Percentiles rank a stretch among this genome's conserved stretches.
Evolutionary conservation across 108 stramenopile genomes (phyloP).

Genomic region (Nitzschia sp.): DNA sequence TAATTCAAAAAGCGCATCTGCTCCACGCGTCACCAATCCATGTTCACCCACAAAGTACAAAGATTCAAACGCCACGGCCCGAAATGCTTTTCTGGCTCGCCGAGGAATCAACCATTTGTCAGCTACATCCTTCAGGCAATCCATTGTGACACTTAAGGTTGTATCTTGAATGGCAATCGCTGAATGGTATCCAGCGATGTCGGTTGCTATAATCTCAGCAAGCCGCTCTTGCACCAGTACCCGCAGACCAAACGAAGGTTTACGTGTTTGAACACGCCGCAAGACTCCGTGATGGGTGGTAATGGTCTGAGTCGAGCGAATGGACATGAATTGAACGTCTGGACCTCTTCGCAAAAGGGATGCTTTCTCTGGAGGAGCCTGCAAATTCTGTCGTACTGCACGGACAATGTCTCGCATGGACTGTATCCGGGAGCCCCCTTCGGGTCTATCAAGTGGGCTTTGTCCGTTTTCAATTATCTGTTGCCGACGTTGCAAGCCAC

Average conservation of each 20-base stretch:
- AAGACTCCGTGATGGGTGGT: slow-evolving; percentile 25
- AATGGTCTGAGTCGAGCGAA: slow-evolving; percentile 35
- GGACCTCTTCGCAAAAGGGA: slow-evolving; percentile 11
- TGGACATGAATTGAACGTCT: slow-evolving; percentile 35
- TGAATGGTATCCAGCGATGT: slow-evolving; percentile 79
- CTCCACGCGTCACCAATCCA: slow-evolving; percentile 71
- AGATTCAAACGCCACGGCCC: slow-evolving; percentile 72
- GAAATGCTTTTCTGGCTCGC: slow-evolving; percentile 77
- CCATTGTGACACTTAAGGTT: slow-evolving; percentile 67
- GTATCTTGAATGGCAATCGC: slow-evolving; percentile 66
- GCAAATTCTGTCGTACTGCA: slow-evolving; percentile 37
- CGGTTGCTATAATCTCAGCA: slow-evolving; percentile 80
- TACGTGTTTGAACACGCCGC: slow-evolving; percentile 29
- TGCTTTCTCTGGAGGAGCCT: slow-evolving; percentile 4
- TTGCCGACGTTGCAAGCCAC: slow-evolving; percentile 28
- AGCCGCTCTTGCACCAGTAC: slow-evolving; percentile 80
- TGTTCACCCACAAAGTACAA: slow-evolving; percentile 84
- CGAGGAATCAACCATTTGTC: slow-evolving; percentile 85
- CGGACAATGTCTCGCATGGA: slow-evolving; percentile 47
- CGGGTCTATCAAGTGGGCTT: background rate
- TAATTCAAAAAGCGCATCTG: slow-evolving; percentile 68
- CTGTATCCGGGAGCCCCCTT: slow-evolving; percentile 35
- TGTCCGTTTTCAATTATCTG: slow-evolving; percentile 30
- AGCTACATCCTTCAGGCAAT: slow-evolving; percentile 51
- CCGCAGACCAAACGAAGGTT: slow-evolving; percentile 76